Percentiles rank a stretch among this genome's conserved stretches.
phyloP scores from a whole-genome alignment of 116 monocot species.

The Dioscorea cayenensis region DNA sequence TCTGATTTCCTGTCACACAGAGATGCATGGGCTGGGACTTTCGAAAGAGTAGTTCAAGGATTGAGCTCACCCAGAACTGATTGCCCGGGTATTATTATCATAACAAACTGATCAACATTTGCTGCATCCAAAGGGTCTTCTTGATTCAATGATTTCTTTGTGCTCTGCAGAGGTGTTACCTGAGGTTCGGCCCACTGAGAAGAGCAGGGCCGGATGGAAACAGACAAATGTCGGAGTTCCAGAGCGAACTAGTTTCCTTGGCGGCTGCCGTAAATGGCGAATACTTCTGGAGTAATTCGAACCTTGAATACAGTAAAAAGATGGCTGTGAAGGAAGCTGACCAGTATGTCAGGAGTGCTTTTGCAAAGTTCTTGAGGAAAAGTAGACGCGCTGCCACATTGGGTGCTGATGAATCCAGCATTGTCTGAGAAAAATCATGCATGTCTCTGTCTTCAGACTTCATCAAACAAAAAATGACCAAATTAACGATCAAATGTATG shows the following conservation, averaged over 20 bases:
- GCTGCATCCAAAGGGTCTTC: not conserved
- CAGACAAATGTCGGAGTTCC: constrained; percentile 54
- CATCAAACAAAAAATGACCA: no score
- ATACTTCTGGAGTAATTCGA: constrained; percentile 18
- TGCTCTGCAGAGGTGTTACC: constrained; percentile 47
- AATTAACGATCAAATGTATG: no score
- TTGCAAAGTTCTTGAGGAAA: constrained; percentile 40
- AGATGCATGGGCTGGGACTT: constrained; percentile 90
- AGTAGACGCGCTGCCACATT: constrained; percentile 28
- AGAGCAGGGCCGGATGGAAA: constrained; percentile 31
- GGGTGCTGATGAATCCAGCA: constrained; percentile 28
- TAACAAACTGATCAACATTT: not conserved
- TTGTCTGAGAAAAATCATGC: constrained; percentile 4
- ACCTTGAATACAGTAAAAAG: constrained; percentile 19
- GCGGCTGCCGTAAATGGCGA: constrained; percentile 50
- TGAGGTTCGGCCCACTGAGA: constrained; percentile 28
- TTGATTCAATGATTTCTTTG: not conserved
- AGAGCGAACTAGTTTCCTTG: constrained; percentile 62
- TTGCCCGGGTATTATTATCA: constrained; percentile 41
- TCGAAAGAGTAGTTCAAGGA: constrained; percentile 43
- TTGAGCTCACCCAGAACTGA: constrained; percentile 59
- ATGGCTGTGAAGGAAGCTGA: constrained; percentile 76
- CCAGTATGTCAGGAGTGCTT: constrained; percentile 35
- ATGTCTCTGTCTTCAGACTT: no score
- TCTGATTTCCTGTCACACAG: constrained; percentile 57